Evolutionary conservation across 2,329 filamentous ascomycete genomes (phyloP), one percentile per base, ranked within the genome.

Genomic region (Emmonsia crescens): DNA sequence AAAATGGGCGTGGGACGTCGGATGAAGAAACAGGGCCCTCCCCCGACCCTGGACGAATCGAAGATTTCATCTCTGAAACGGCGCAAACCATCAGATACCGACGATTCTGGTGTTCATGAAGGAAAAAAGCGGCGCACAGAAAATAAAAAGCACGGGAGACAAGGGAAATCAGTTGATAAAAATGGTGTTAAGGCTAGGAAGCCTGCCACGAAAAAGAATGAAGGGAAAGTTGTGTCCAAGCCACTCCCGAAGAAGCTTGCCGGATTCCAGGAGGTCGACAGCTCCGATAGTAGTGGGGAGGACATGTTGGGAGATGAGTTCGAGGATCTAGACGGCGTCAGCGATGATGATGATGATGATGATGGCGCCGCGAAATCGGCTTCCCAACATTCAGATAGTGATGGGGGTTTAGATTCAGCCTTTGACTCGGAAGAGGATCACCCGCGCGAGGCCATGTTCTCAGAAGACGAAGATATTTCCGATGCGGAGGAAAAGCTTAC

Each of bases 1-100:
- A 85, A 74, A 71, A 96, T 96, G 92, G 92, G 91, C 80, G 84
- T 86, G 65, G 89, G 91, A 75, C 89, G 91, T 74, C 90, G 92
- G 70, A 95, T 96, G 87, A 89, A 92, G 76, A 96, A 96, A 79
- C 94, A 97, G 83, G 93, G 91, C 61, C 82, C 88, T 66, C 94
- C 94, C 60, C 84, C 88, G 71, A 82, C 88, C 66, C 83, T 96
- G 67, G 90, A 94, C 66, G 90, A 96, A 68, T 79, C 76, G 24
- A 78, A 76, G 72, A 84, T 85, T 66, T 85, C 75, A 46, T 68
- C 73, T 31, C 74, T 67, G 71, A 91, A 87, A 72, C 96, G 97
- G 83, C 85, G 92, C 74, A 97, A 97, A 80, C 85, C 85, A 63
- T 85, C 83, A 64, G 80, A 89, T 68, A 85, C 85, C 48, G 86